Percentiles rank a stretch among this genome's conserved stretches.
Evolutionary conservation across 2,329 filamentous ascomycete species (phyloP).

Genomic region (Geoglossum cookeanum): DNA sequence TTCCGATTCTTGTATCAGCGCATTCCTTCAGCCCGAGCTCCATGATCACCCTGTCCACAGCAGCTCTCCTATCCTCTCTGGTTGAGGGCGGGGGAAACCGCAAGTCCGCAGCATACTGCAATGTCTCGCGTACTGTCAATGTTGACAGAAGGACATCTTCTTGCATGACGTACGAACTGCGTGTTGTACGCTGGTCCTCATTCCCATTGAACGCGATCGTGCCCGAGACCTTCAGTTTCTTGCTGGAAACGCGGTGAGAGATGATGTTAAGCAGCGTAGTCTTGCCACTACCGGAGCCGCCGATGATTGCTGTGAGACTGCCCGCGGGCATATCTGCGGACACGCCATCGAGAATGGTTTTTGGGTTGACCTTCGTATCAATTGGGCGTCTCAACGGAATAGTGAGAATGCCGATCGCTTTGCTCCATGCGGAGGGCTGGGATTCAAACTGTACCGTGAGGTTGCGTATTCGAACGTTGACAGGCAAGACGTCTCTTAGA

Average conservation of each 20-base stretch:
- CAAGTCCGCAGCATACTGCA: conserved; percentile 53
- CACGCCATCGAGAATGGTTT: conserved; percentile 40
- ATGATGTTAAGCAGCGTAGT: conserved; percentile 53
- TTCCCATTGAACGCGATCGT: conserved; percentile 41
- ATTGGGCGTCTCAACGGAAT: background rate
- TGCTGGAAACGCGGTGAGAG: conserved; percentile 45
- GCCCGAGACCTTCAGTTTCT: conserved; percentile 32
- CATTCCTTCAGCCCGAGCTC: conserved; percentile 62
- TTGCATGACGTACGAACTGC: conserved; percentile 56
- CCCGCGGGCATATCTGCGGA: conserved; percentile 44
- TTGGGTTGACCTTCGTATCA: conserved; percentile 15
- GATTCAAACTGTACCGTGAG: conserved; percentile 12
- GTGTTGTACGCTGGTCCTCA: conserved; percentile 27
- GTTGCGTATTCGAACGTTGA: conserved; percentile 20
- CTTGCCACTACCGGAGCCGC: conserved; percentile 55
- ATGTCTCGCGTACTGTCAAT: conserved; percentile 55
- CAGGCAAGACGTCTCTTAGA: conserved; percentile 22
- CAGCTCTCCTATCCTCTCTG: conserved; percentile 36
- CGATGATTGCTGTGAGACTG: conserved; percentile 55
- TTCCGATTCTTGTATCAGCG: conserved; percentile 54
- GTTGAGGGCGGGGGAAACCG: conserved; percentile 42
- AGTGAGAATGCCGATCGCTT: conserved; percentile 4
- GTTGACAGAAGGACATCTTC: conserved; percentile 56
- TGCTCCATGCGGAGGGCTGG: conserved; percentile 5
- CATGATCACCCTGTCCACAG: conserved; percentile 60